Conservation (phyloP, 495 filamentous ascomycete genomes). For the Melanomma pulvis-pyrius region DNA sequence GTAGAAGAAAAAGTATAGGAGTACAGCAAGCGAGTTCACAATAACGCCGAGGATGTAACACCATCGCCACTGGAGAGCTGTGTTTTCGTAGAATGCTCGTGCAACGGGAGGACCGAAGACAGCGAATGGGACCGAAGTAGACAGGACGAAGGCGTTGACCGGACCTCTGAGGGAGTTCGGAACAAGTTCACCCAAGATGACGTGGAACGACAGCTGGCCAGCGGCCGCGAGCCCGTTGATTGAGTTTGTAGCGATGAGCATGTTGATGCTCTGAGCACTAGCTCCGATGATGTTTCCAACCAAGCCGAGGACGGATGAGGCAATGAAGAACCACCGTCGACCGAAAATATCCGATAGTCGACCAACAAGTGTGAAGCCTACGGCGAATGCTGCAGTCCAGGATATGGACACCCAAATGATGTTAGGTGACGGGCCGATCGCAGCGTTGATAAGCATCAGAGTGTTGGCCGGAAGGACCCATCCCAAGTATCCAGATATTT, state of each 20-base stretch:
- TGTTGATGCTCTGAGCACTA: slow-evolving; percentile 50
- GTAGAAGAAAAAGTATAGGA: slow-evolving; percentile 44
- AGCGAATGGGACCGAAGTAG: slow-evolving; percentile 44
- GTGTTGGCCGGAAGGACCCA: slow-evolving; percentile 43
- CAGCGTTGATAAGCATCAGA: slow-evolving; percentile 38
- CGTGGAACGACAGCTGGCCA: slow-evolving; percentile 39
- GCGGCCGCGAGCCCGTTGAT: slow-evolving; percentile 47
- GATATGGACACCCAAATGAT: slow-evolving; percentile 32
- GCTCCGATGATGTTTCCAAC: slow-evolving; percentile 53
- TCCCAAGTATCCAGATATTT: slow-evolving; percentile 41
- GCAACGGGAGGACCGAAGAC: slow-evolving; percentile 51
- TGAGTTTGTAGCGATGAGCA: slow-evolving; percentile 45
- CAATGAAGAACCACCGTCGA: slow-evolving; percentile 56
- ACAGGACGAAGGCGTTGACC: slow-evolving; percentile 47
- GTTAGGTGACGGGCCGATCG: slow-evolving; percentile 38
- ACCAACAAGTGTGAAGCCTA: slow-evolving; percentile 50
- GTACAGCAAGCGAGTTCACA: slow-evolving; percentile 44
- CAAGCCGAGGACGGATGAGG: slow-evolving; percentile 47
- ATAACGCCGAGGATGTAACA: slow-evolving; percentile 53
- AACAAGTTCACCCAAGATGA: slow-evolving; percentile 50
- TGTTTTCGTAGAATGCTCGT: slow-evolving; percentile 45
- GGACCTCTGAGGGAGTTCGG: slow-evolving; percentile 51
- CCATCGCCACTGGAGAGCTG: slow-evolving; percentile 50
- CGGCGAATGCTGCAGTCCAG: slow-evolving; percentile 35
- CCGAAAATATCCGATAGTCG: slow-evolving; percentile 59